A percentile compares a stretch with the other conserved stretches of the same genome.
These are phyloP conservation scores for Boletus rubroflammeus DNA, from an alignment of 768 basidiomycete species.

Conservation along the genomic window DNA sequence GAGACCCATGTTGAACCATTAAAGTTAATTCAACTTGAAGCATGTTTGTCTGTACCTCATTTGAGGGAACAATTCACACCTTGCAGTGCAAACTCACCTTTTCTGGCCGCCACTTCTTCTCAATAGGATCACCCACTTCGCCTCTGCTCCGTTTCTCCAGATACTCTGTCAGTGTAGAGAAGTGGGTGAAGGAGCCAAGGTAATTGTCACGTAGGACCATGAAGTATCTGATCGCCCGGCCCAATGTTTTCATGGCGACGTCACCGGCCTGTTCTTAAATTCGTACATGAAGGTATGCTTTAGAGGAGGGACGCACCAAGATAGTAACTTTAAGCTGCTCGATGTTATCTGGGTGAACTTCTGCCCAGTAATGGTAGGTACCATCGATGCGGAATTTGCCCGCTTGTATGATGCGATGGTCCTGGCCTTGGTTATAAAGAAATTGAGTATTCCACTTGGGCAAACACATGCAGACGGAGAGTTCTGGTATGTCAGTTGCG, in stretches of 20 bases:
- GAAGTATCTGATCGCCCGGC: slow-evolving; percentile 86
- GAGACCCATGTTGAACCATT: slow-evolving; percentile 45
- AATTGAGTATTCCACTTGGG: slow-evolving; percentile 90
- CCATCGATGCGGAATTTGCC: slow-evolving; percentile 56
- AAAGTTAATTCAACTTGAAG: slow-evolving; percentile 72
- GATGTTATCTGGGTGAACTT: slow-evolving; percentile 63
- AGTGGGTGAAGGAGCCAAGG: slow-evolving; percentile 90
- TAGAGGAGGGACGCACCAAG: slow-evolving; percentile 37
- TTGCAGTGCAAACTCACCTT: slow-evolving; percentile 45
- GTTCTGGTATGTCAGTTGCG: slow-evolving; percentile 52
- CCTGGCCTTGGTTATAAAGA: slow-evolving; percentile 58
- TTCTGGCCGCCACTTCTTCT: slow-evolving; percentile 73
- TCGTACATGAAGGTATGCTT: neutral
- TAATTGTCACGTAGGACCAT: slow-evolving; percentile 93
- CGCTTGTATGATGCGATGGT: slow-evolving; percentile 60
- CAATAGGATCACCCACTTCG: slow-evolving; percentile 77
- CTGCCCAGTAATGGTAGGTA: slow-evolving; percentile 71
- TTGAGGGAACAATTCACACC: slow-evolving; percentile 6
- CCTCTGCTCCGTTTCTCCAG: slow-evolving; percentile 58
- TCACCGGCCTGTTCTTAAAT: slow-evolving; percentile 41
- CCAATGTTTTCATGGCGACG: slow-evolving; percentile 64
- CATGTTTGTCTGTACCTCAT: slow-evolving; percentile 64
- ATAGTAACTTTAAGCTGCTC: slow-evolving; percentile 75
- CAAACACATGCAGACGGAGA: slow-evolving; percentile 58
- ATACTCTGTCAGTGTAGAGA: slow-evolving; percentile 84